Conservation (phyloP, 225 moss, liverwort and hornwort genomes). For the Marchantia polymorpha region DNA sequence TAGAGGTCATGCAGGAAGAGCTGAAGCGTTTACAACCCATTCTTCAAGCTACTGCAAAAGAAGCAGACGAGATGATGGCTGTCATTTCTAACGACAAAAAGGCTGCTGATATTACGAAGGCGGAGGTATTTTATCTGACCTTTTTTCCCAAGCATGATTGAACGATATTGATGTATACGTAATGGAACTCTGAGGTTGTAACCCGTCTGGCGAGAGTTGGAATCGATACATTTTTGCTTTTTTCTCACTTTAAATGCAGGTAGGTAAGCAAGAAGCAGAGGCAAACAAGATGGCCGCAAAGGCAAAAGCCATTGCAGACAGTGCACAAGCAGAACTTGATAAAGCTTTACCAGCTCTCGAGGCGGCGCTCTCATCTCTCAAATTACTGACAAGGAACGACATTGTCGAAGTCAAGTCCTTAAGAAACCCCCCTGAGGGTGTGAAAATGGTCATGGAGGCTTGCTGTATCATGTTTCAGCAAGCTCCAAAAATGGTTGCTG, state of each 20-base stretch:
- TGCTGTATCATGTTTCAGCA: slow-evolving; percentile 81
- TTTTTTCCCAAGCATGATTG: no score
- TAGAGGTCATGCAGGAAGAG: slow-evolving; percentile 66
- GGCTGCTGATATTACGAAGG: slow-evolving; percentile 67
- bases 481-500: slow-evolving; percentile 73
- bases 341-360: slow-evolving; percentile 84
- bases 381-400: slow-evolving; percentile 78
- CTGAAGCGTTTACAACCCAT: slow-evolving; percentile 58
- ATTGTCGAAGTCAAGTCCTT: slow-evolving; percentile 91
- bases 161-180: not conserved
- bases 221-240: not conserved
- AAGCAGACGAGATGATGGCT: slow-evolving; percentile 89
- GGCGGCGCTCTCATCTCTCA: slow-evolving; percentile 63
- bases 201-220: no score
- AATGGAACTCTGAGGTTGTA: no score
- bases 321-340: slow-evolving; percentile 85
- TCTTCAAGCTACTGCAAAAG: slow-evolving; percentile 70
- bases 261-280: slow-evolving; percentile 72
- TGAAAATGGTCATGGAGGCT: slow-evolving; percentile 94
- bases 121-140: slow-evolving; percentile 31
- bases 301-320: slow-evolving; percentile 83
- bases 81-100: slow-evolving; percentile 65
- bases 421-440: slow-evolving; percentile 81
- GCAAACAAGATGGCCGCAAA: slow-evolving; percentile 73
- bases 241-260: slow-evolving; percentile 34